These are phyloP conservation scores for Bryum argenteum DNA, from an alignment of 225 moss, liverwort and hornwort genomes.

Conservation along the genomic window DNA sequence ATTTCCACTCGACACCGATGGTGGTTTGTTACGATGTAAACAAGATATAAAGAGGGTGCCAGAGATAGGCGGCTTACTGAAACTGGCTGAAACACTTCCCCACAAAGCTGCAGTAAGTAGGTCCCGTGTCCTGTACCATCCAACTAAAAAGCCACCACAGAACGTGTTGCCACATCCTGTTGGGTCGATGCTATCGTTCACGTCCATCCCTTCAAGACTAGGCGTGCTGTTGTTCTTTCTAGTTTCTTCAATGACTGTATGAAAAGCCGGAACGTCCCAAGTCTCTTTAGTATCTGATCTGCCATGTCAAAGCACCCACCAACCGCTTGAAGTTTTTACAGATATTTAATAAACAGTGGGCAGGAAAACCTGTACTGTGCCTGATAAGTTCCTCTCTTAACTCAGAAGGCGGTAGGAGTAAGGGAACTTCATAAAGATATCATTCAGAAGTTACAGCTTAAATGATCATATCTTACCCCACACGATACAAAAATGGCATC, in stretches of 20 bases:
- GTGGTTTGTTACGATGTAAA: not conserved
- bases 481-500: conserved; percentile 9
- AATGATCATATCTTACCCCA: conserved; percentile 4
- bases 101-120: conserved; percentile 80
- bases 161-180: conserved; percentile 97
- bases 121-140: conserved; percentile 73
- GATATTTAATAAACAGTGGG: not conserved
- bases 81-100: conserved; percentile 92
- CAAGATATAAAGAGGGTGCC: conserved; percentile 1
- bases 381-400: conserved; percentile 4
- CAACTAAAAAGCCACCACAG: conserved; percentile 82
- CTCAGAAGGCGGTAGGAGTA: not conserved
- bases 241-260: conserved; percentile 44
- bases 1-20: conserved; percentile 5
- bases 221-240: conserved; percentile 16
- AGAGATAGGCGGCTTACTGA: conserved; percentile 59
- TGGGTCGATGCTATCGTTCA: conserved; percentile 70
- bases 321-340: conserved; percentile 7
- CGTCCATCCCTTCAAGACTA: conserved; percentile 44
- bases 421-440: not conserved
- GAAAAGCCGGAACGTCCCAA: conserved; percentile 86
- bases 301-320: conserved; percentile 31
- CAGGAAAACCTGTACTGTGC: conserved; percentile 7
- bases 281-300: conserved; percentile 94
- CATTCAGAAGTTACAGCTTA: conserved; percentile 10